These are phyloP conservation scores for Linderina pennispora DNA, from an alignment of 192 early-diverging fungal genomes.

Conservation along the genomic window DNA sequence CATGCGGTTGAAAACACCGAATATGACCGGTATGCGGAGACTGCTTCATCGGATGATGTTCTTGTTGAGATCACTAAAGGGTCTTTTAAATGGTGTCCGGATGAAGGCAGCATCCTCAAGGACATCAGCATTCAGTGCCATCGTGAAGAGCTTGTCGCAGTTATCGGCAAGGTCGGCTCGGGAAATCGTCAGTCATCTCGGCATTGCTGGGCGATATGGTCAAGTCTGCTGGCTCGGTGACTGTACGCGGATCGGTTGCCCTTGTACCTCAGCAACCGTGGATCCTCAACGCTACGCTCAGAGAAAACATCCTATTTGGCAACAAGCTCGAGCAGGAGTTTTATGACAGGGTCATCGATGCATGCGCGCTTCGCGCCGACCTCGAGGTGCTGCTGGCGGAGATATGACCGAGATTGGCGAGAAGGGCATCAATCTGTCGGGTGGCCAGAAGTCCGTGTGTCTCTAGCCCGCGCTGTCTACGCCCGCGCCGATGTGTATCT, in stretches of 20 bases:
- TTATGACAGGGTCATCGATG: slow-evolving; percentile 52
- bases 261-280: slow-evolving; percentile 61
- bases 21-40: too few relatives aligned
- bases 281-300: slow-evolving; percentile 62
- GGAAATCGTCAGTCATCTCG: slow-evolving; percentile 59
- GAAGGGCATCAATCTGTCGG: slow-evolving; percentile 57
- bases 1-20: slow-evolving; percentile 48
- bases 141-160: slow-evolving; percentile 50
- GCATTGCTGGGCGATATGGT: slow-evolving; percentile 57
- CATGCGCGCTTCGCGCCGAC: slow-evolving; percentile 51
- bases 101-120: too few relatives aligned
- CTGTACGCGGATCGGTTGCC: slow-evolving; percentile 33
- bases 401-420: slow-evolving; percentile 59
- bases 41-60: too few relatives aligned
- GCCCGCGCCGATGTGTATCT: slow-evolving; percentile 57
- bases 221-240: slow-evolving; percentile 22
- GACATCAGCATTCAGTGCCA: slow-evolving; percentile 33
- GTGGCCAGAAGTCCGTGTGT: slow-evolving; percentile 63
- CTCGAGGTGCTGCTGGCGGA: slow-evolving; percentile 50
- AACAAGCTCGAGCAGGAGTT: slow-evolving; percentile 46
- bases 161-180: slow-evolving; percentile 61
- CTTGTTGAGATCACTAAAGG: too few relatives aligned
- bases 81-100: too few relatives aligned
- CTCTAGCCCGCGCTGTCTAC: slow-evolving; percentile 63
- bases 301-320: slow-evolving; percentile 66